Base-by-base conservation (phyloP, 257 asterid genomes). In the Salvia miltiorrhiza region DNA sequence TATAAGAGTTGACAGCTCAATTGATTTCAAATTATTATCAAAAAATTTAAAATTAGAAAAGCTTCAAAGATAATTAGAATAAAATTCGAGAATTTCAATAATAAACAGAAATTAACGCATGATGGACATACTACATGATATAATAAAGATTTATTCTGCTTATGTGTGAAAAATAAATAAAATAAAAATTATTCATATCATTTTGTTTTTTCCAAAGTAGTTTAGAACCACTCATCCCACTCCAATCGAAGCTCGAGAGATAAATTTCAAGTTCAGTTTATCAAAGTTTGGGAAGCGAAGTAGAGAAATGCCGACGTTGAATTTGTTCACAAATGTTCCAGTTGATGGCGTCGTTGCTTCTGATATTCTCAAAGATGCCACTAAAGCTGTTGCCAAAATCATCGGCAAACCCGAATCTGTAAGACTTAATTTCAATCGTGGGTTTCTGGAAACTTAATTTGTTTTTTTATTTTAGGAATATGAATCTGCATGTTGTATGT, bases 381-480 rank as follows among this genome's bases (percentile, higher is more conserved):
- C 97, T 33, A 93, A 90, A 86, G 97, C 99, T 16, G 97, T 93
- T 50, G 91, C 97, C 63, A 90, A 84, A 71, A 90, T 83, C 77
- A 83, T 93, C 47, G 95, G 95, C 78, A 93, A 90, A 73, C 97
- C 99, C 4, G 97, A 93, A 76, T 90, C 98, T 0, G 98, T 92
- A 67, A 74, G 73, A 37, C n/a, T n/a, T n/a, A 75, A 64, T 24
- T 49, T 49, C 1, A 26, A 20, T 24, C 35, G 19, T 49, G 26
- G 59, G 48, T 41, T 12, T 1, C 10, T 23, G 9, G 21, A 0
- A 13, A 41, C 17, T 41, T 13, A 14, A 45, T 14, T 0, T 8
- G 7, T 30, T 30, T 30, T 30, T 40, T 13, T n/a, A n/a, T 16
- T 47, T 16, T 11, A 0, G 54, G 2, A 24, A 1, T 17, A 17